phyloP scores from a whole-genome alignment of 2,329 filamentous ascomycete genomes.

The Rhinocladiella mackenziei region DNA sequence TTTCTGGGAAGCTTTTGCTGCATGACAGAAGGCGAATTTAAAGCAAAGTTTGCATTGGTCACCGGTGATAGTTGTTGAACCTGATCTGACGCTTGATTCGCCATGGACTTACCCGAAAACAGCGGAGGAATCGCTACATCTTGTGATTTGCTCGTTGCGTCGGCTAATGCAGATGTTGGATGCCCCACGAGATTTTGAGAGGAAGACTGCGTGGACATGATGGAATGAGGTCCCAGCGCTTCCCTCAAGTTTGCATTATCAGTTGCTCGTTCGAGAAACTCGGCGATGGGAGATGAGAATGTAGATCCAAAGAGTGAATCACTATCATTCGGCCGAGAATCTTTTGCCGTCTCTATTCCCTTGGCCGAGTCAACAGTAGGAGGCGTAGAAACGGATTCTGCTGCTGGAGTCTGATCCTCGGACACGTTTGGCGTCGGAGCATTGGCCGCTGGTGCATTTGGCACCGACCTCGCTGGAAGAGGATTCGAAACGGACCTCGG shows the following conservation, averaged over 20 bases:
- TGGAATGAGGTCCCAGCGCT: background rate
- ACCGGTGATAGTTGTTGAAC: background rate
- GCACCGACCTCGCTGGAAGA: conserved; percentile 2
- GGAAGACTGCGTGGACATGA: background rate
- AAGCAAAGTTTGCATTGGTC: background rate
- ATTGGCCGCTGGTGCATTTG: conserved; percentile 1
- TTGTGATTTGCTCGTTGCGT: background rate
- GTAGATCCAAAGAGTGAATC: conserved; percentile 19
- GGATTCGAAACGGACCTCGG: conserved; percentile 11
- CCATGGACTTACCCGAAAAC: conserved; percentile 13
- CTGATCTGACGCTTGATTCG: conserved; percentile 3
- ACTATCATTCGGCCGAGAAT: background rate
- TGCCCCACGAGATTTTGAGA: too few species aligned
- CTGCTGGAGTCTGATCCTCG: conserved; percentile 1
- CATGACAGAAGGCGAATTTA: background rate
- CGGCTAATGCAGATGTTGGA: background rate
- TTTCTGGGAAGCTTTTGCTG: conserved; percentile 7
- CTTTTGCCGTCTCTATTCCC: background rate
- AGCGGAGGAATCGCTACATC: conserved; percentile 12
- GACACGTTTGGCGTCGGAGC: background rate
- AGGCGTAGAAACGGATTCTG: conserved; percentile 9
- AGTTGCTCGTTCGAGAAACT: conserved; percentile 18
- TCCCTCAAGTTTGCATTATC: conserved; percentile 17
- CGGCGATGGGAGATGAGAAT: conserved; percentile 18
- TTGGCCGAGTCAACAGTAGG: conserved; percentile 7